Percentiles rank a stretch among this genome's conserved stretches.
Evolutionary conservation across 1,284 basidiomycete genomes (phyloP).

Genomic region (Trichosporon inkin): DNA sequence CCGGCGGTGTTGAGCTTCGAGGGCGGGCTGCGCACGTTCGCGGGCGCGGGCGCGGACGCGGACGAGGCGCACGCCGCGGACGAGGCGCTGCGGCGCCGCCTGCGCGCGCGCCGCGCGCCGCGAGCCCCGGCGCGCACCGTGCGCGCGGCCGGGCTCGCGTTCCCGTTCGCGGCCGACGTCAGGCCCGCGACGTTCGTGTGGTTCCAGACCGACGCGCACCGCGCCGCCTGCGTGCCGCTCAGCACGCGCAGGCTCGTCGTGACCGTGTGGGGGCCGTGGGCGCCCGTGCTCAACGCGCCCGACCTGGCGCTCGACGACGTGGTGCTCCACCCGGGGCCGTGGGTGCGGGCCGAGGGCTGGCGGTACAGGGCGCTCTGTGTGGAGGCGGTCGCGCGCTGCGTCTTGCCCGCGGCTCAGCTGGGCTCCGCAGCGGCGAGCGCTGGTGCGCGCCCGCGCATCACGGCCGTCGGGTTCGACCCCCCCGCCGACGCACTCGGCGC

Average conservation of each 20-base stretch:
- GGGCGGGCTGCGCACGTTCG: not conserved
- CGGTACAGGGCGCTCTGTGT: not conserved
- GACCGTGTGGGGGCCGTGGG: not conserved
- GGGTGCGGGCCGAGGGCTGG: not conserved
- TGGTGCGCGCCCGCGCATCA: not conserved
- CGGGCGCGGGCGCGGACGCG: not conserved
- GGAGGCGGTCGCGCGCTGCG: not conserved
- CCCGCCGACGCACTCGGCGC: not conserved
- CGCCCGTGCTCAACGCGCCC: not conserved
- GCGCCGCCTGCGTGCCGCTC: not conserved
- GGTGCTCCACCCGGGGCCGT: not conserved
- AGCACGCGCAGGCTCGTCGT: not conserved
- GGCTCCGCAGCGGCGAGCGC: not conserved
- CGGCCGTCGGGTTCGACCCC: not conserved
- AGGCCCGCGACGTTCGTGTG: not conserved
- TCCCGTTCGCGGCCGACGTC: not conserved
- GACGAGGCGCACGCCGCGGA: not conserved
- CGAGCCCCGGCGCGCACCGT: too few species aligned
- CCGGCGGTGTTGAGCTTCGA: not conserved
- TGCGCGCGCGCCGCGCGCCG: not conserved
- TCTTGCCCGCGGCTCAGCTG: not conserved
- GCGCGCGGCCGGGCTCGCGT: not conserved
- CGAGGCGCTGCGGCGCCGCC: not conserved
- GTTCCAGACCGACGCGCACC: not conserved
- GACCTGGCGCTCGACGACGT: not conserved